Conservation (phyloP, 2,329 filamentous ascomycete genomes). For the Amauroascus verrucosus region DNA sequence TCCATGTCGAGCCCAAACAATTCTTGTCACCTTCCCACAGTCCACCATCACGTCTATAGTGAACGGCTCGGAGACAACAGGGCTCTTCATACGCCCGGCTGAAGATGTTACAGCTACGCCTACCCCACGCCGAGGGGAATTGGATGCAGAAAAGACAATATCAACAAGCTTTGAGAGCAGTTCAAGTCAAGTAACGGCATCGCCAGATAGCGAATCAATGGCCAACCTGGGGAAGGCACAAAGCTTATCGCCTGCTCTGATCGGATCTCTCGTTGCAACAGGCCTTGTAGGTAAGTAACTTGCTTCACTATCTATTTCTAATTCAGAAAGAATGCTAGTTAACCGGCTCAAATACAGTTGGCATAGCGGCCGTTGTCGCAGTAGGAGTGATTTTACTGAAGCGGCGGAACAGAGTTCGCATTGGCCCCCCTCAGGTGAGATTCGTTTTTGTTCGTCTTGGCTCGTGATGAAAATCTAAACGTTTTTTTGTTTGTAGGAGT, state of each 20-base stretch:
- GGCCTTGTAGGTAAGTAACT: background rate
- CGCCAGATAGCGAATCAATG: background rate
- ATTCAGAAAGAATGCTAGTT: background rate
- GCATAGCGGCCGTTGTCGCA: background rate
- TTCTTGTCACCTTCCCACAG: background rate
- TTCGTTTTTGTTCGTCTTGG: background rate
- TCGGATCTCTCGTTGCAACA: background rate
- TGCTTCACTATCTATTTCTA: background rate
- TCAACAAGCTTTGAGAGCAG: background rate
- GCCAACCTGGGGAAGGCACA: background rate
- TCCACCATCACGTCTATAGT: background rate
- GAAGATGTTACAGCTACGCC: background rate
- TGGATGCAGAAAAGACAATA: background rate
- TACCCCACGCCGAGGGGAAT: background rate
- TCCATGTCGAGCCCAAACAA: background rate
- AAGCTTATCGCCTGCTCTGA: background rate
- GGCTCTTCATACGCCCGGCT: background rate
- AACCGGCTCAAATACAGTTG: background rate
- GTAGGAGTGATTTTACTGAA: background rate
- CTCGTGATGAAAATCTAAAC: background rate
- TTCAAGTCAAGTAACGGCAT: background rate
- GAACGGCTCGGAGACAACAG: background rate
- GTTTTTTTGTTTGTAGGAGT: background rate
- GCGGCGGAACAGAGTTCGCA: background rate
- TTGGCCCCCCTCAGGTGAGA: background rate